Evolutionary conservation across 2,329 filamentous ascomycete genomes (phyloP).

Genomic region (Trematosphaeria pertusa): DNA sequence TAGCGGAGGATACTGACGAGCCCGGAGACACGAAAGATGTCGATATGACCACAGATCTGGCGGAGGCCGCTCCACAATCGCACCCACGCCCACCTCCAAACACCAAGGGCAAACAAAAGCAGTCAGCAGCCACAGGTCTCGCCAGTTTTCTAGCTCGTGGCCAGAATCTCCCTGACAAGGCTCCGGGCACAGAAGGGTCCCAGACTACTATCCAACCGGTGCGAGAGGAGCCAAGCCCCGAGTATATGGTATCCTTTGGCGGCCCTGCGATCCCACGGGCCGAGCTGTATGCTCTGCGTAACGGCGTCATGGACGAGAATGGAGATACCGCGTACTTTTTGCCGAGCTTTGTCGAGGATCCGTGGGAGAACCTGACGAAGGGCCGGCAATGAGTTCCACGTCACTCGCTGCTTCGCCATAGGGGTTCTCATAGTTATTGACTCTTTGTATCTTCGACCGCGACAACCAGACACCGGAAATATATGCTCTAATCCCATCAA

Average conservation of each 20-base stretch:
- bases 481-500: too few species aligned
- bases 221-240: conserved; percentile 9
- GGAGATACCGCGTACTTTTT: conserved; percentile 76
- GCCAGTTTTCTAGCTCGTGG: conserved; percentile 40
- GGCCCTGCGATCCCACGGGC: conserved; percentile 32
- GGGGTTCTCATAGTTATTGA: too few species aligned
- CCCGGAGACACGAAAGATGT: not conserved
- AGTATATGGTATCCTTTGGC: conserved; percentile 37
- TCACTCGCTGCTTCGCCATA: too few species aligned
- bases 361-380: conserved; percentile 60
- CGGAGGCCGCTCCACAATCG: not conserved
- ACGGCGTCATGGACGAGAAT: conserved; percentile 52
- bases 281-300: conserved; percentile 46
- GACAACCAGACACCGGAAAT: too few species aligned
- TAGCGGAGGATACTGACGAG: conserved; percentile 1
- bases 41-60: conserved; percentile 1
- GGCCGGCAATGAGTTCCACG: conserved; percentile 6
- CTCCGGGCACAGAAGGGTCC: conserved; percentile 7
- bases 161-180: conserved; percentile 31
- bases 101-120: conserved; percentile 20
- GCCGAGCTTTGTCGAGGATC: conserved; percentile 72
- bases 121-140: conserved; percentile 31
- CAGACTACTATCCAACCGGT: not conserved
- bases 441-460: too few species aligned
- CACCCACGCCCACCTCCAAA: conserved; percentile 5